Conservation (phyloP, 768 basidiomycete genomes). For the Suillus variegatus region DNA sequence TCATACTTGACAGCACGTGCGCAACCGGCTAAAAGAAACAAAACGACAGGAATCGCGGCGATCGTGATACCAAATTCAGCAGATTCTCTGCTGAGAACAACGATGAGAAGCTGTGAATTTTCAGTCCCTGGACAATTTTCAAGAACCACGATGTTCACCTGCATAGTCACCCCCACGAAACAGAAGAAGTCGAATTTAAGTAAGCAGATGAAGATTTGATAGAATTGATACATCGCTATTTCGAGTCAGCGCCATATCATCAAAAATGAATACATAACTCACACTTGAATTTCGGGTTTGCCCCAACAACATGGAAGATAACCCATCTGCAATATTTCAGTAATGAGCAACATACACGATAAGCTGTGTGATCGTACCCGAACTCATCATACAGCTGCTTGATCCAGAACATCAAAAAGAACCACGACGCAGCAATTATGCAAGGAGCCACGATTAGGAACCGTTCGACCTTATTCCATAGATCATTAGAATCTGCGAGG, state of each 20-base stretch:
- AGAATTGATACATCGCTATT: constrained; percentile 84
- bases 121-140: constrained; percentile 4
- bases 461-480: constrained; percentile 62
- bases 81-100: constrained; percentile 63
- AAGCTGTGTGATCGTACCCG: constrained; percentile 53
- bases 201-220: constrained; percentile 85
- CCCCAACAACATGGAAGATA: constrained; percentile 87
- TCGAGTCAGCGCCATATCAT: constrained; percentile 9
- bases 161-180: constrained; percentile 87
- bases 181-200: constrained; percentile 91
- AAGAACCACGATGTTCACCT: constrained; percentile 43
- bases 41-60: constrained; percentile 78
- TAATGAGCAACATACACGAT: constrained; percentile 7
- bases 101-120: constrained; percentile 67
- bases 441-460: constrained; percentile 75
- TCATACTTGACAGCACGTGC: constrained; percentile 76
- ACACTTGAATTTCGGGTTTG: constrained; percentile 85
- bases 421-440: constrained; percentile 66
- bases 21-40: constrained; percentile 64
- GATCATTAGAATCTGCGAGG: constrained; percentile 35
- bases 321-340: constrained; percentile 63
- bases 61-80: constrained; percentile 84
- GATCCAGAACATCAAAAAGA: constrained; percentile 67
- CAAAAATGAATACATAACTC: constrained; percentile 21
- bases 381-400: constrained; percentile 78